Conservation (phyloP, 2,329 filamentous ascomycete species). For the Aspergillus unguis region DNA sequence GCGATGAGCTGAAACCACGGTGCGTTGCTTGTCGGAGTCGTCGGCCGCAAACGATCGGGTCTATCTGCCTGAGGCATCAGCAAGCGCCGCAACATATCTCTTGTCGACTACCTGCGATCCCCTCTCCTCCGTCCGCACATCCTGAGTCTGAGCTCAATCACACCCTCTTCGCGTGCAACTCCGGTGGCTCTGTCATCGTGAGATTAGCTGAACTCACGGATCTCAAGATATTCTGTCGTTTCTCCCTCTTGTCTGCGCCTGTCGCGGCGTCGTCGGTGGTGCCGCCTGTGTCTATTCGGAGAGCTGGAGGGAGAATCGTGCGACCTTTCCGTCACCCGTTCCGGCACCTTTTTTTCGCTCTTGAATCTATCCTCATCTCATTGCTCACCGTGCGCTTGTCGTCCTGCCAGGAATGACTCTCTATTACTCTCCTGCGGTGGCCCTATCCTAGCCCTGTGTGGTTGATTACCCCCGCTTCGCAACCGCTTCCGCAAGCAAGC, state of each 20-base stretch:
- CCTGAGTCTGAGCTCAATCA: conserved; percentile 3
- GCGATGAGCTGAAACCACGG: not conserved
- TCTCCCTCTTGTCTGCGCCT: conserved; percentile 13
- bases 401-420: conserved; percentile 41
- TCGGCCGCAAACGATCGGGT: conserved; percentile 20
- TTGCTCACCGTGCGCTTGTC: conserved; percentile 24
- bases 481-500: conserved; percentile 35
- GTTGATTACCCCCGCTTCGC: conserved; percentile 43
- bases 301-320: conserved; percentile 17
- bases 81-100: conserved; percentile 1
- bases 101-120: conserved; percentile 5
- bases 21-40: not conserved
- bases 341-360: conserved; percentile 19
- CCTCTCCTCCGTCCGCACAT: conserved; percentile 18
- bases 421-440: conserved; percentile 32
- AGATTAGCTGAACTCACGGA: not conserved
- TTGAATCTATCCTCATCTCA: conserved; percentile 19
- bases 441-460: conserved; percentile 40
- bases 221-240: not conserved
- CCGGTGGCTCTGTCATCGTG: conserved; percentile 5
- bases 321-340: conserved; percentile 25
- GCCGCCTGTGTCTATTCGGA: conserved; percentile 16
- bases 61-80: conserved; percentile 14
- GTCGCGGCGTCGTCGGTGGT: conserved; percentile 18
- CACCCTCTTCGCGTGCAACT: conserved; percentile 9